Evolutionary conservation across 257 asterid genomes (phyloP).

Genomic region (Solanum rostratum): DNA sequence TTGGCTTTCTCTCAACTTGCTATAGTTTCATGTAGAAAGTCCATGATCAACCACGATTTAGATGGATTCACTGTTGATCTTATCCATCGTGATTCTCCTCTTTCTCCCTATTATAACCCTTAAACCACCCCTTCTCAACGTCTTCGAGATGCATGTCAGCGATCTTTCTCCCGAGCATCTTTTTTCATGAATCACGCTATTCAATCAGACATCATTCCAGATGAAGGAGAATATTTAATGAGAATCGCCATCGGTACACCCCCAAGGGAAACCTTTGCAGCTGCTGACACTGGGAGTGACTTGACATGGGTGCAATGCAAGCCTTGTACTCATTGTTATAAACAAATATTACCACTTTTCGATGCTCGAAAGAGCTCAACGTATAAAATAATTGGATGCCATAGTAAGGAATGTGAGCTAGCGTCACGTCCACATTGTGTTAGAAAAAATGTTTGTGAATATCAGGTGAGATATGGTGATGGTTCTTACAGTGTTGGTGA

Average conservation of each 20-base stretch:
- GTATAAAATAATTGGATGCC: too few relatives aligned
- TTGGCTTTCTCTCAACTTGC: not conserved
- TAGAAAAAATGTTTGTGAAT: too few relatives aligned
- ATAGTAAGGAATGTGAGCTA: too few relatives aligned
- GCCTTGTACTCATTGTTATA: slow-evolving; percentile 7
- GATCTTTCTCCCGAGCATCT: slow-evolving; percentile 34
- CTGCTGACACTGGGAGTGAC: not conserved
- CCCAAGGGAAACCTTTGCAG: not conserved
- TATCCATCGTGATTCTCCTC: slow-evolving; percentile 38
- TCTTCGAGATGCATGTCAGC: slow-evolving; percentile 3
- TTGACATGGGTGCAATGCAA: not conserved
- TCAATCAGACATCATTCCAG: not conserved
- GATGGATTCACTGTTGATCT: slow-evolving; percentile 41
- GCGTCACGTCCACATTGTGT: too few relatives aligned
- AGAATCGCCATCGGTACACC: not conserved
- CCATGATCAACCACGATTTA: not conserved
- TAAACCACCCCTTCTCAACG: slow-evolving; percentile 15
- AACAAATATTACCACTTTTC: too few relatives aligned
- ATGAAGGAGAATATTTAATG: too few relatives aligned
- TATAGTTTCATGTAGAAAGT: not conserved
- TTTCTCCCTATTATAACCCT: slow-evolving; percentile 27
- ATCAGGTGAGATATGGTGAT: too few relatives aligned
- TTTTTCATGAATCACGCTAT: not conserved
- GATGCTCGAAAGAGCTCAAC: too few relatives aligned
- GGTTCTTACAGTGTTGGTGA: too few relatives aligned